Conservation (phyloP, 305 asterid species). For the Fraxinus paxiana region DNA sequence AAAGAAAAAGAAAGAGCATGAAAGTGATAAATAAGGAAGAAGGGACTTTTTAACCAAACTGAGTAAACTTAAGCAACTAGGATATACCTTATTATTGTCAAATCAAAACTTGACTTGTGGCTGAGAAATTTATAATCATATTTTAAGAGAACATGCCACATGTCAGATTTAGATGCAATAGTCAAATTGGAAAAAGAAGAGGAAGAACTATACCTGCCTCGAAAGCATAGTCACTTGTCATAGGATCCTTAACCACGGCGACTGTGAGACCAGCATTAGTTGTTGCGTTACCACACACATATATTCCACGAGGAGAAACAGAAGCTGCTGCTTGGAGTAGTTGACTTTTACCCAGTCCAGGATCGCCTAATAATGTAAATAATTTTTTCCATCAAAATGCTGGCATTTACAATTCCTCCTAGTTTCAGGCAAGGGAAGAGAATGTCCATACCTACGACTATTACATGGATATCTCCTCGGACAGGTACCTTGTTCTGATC, state of each 20-base stretch:
- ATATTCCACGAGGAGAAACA: slow-evolving; percentile 95
- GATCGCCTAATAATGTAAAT: slow-evolving; percentile 62
- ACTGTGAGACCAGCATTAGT: slow-evolving; percentile 97
- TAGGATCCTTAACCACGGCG: slow-evolving; percentile 90
- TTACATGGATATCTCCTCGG: slow-evolving; percentile 90
- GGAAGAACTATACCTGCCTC: slow-evolving; percentile 75
- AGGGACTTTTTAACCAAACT: background rate
- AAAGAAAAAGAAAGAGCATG: background rate
- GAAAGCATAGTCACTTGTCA: slow-evolving; percentile 91
- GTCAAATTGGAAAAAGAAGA: slow-evolving; percentile 12
- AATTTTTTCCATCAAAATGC: slow-evolving; percentile 15
- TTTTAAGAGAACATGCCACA: background rate
- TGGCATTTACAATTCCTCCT: slow-evolving; percentile 19
- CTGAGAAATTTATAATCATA: background rate
- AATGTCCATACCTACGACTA: slow-evolving; percentile 68
- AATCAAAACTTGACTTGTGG: slow-evolving; percentile 1
- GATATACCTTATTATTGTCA: slow-evolving; percentile 6
- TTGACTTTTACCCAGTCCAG: slow-evolving; percentile 97
- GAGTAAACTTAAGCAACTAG: background rate
- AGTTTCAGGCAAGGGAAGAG: slow-evolving; percentile 23
- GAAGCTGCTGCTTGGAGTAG: slow-evolving; percentile 97
- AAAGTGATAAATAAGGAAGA: background rate
- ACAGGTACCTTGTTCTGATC: slow-evolving; percentile 98
- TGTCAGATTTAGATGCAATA: slow-evolving; percentile 1
- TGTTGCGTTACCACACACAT: slow-evolving; percentile 97